Evolutionary conservation across 164 flowering plant species (phyloP).

Genomic region (Magnolia officinalis): DNA sequence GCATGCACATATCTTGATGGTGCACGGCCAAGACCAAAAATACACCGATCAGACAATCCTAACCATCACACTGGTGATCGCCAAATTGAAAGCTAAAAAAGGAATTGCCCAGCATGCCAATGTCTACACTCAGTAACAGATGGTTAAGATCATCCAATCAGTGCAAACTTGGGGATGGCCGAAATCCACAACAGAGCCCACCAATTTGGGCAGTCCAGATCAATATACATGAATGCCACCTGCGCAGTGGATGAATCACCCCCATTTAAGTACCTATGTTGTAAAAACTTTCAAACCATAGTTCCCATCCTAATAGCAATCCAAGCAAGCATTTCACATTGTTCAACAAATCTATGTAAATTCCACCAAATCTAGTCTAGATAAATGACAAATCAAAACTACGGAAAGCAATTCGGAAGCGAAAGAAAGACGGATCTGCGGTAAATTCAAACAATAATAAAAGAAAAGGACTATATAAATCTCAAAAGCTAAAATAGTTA

Average conservation of each 20-base stretch:
- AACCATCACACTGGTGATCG: neutral
- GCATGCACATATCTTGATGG: neutral
- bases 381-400: neutral
- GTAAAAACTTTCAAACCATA: neutral
- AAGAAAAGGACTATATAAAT: neutral
- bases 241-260: neutral
- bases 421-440: neutral
- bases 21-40: neutral
- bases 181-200: neutral
- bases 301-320: neutral
- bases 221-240: neutral
- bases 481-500: neutral
- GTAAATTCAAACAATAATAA: neutral
- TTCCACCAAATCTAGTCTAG: neutral
- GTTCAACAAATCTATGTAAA: neutral
- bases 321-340: neutral
- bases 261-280: neutral
- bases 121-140: neutral
- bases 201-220: neutral
- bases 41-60: neutral
- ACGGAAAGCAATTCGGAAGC: conserved; percentile 1
- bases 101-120: neutral
- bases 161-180: neutral
- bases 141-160: neutral
- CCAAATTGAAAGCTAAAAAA: neutral